These are phyloP conservation scores for Trichoderma atrobrunneum DNA, from an alignment of 2,329 filamentous ascomycete genomes.

Conservation along the genomic window DNA sequence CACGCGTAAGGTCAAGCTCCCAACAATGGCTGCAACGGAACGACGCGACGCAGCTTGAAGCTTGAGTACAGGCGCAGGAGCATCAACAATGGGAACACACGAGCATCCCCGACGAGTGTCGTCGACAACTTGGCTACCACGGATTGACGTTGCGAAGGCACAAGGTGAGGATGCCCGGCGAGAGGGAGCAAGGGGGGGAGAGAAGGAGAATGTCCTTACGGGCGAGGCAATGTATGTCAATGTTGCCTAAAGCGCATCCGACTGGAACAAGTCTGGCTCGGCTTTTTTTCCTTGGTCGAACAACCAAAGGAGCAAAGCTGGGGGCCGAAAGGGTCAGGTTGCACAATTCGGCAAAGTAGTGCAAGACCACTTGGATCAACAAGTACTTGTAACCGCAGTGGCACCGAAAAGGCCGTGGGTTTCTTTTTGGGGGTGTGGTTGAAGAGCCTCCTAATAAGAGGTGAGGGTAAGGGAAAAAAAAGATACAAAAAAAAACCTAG, in stretches of 20 bases:
- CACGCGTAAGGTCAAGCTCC: slow-evolving; percentile 19
- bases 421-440: slow-evolving; percentile 11
- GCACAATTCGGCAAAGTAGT: slow-evolving; percentile 24
- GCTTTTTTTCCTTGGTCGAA: slow-evolving; percentile 22
- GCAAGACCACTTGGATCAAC: slow-evolving; percentile 20
- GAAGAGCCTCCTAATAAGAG: slow-evolving; percentile 9
- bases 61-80: slow-evolving; percentile 2
- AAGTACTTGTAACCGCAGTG: slow-evolving; percentile 18
- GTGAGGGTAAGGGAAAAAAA: background rate
- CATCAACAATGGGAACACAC: slow-evolving; percentile 16
- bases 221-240: slow-evolving; percentile 31
- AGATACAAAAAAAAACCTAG: background rate
- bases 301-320: slow-evolving; percentile 24
- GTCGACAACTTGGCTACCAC: background rate
- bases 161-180: slow-evolving; percentile 20
- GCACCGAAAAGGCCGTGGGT: slow-evolving; percentile 14
- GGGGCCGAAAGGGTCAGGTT: slow-evolving; percentile 25
- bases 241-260: slow-evolving; percentile 27
- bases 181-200: slow-evolving; percentile 22
- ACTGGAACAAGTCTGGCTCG: slow-evolving; percentile 23
- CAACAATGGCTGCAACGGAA: slow-evolving; percentile 16
- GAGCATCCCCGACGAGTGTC: slow-evolving; percentile 1
- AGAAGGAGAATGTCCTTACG: slow-evolving; percentile 34
- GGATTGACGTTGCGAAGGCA: slow-evolving; percentile 22
- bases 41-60: slow-evolving; percentile 19